Percentiles rank a stretch among this genome's conserved stretches.
Evolutionary conservation across 805 yeast genomes (phyloP).

Genomic region (Teunomyces lycoperdinae): DNA sequence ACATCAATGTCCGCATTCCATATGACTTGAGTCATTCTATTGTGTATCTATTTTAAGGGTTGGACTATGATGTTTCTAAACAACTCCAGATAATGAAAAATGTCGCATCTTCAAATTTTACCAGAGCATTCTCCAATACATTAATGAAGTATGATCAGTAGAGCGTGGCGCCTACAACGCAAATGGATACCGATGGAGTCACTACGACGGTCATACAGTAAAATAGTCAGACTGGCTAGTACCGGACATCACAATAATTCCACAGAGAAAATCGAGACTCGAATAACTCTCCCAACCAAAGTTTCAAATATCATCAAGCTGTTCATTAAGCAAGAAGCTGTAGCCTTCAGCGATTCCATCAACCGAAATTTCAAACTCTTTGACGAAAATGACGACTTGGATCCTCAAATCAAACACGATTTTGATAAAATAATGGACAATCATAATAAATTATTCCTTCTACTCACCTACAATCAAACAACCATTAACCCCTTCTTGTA

Average conservation of each 20-base stretch:
- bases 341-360: slow-evolving; percentile 8
- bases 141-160: slow-evolving; percentile 3
- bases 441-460: slow-evolving; percentile 25
- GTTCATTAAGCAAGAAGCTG: slow-evolving; percentile 10
- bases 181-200: neutral
- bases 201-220: neutral
- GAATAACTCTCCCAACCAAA: slow-evolving; percentile 3
- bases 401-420: slow-evolving; percentile 14
- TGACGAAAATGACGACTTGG: slow-evolving; percentile 2
- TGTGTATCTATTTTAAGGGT: neutral
- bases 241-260: neutral
- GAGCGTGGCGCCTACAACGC: neutral
- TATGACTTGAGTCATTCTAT: slow-evolving; percentile 41
- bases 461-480: slow-evolving; percentile 31
- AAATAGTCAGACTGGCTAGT: neutral
- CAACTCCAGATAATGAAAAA: neutral
- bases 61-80: neutral
- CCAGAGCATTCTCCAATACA: neutral
- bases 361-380: slow-evolving; percentile 5
- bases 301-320: slow-evolving; percentile 8
- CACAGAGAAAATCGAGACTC: neutral
- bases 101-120: slow-evolving; percentile 2
- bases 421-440: slow-evolving; percentile 25
- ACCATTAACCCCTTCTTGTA: slow-evolving; percentile 29
- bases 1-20: slow-evolving; percentile 48